Conservation (phyloP, 169 alveolate species). For the Blepharisma undulans region DNA sequence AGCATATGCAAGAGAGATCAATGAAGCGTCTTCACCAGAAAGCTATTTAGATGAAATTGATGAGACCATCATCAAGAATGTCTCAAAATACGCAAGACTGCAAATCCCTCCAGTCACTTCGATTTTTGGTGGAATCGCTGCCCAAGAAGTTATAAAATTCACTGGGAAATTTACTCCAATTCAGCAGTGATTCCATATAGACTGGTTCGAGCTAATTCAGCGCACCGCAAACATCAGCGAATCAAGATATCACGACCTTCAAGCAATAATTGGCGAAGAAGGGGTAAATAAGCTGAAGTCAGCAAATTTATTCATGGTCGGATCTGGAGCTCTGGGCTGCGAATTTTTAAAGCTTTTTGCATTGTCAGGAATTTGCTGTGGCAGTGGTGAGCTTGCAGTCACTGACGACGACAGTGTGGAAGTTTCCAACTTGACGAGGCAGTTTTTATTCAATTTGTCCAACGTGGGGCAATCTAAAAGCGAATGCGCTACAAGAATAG, state of each 20-base stretch:
- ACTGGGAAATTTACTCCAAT: constrained; percentile 98
- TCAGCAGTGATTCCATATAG: constrained; percentile 95
- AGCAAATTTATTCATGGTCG: constrained; percentile 85
- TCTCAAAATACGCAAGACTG: constrained; percentile 79
- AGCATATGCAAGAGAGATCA: background rate
- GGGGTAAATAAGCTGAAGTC: constrained; percentile 77
- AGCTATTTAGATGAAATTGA: constrained; percentile 54
- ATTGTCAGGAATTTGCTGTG: constrained; percentile 94
- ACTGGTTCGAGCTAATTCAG: constrained; percentile 86
- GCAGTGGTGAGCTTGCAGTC: constrained; percentile 38
- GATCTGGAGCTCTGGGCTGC: constrained; percentile 99
- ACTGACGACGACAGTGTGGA: constrained; percentile 97
- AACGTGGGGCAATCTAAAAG: constrained; percentile 79
- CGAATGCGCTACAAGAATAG: constrained; percentile 82
- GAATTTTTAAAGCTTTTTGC: constrained; percentile 97
- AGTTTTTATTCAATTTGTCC: constrained; percentile 94
- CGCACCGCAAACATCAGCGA: constrained; percentile 36
- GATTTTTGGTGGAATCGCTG: constrained; percentile 97
- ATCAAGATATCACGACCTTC: constrained; percentile 91
- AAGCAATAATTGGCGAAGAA: constrained; percentile 88
- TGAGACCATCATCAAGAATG: constrained; percentile 81
- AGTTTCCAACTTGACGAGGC: constrained; percentile 96
- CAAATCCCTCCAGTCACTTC: constrained; percentile 95
- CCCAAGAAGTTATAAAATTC: constrained; percentile 96
- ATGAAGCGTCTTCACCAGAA: background rate